phyloP scores from a whole-genome alignment of 495 filamentous ascomycete genomes.

The Lichina pygmaea region DNA sequence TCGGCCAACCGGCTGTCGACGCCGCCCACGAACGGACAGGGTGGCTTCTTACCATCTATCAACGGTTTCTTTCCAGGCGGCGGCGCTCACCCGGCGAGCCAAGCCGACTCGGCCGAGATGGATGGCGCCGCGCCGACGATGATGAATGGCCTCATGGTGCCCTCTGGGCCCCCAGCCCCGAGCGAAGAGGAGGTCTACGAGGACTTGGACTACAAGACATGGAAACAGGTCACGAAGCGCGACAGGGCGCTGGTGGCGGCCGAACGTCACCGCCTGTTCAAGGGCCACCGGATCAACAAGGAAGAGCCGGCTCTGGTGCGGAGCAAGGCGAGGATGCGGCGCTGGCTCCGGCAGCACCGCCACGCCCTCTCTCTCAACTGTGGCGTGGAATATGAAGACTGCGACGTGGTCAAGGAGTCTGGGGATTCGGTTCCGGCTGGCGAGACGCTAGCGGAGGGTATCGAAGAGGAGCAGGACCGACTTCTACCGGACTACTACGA shows the following conservation, averaged over 20 bases:
- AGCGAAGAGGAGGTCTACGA: conserved; percentile 31
- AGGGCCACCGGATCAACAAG: conserved; percentile 52
- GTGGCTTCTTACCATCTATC: conserved; percentile 35
- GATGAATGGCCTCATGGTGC: not conserved
- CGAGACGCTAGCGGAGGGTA: conserved; percentile 72
- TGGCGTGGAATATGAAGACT: conserved; percentile 16
- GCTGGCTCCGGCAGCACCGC: conserved; percentile 52
- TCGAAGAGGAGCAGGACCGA: conserved; percentile 58
- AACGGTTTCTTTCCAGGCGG: not conserved
- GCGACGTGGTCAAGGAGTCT: conserved; percentile 16
- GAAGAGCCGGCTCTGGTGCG: conserved; percentile 73
- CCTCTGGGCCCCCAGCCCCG: not conserved
- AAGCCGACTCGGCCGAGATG: not conserved
- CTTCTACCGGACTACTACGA: conserved; percentile 86
- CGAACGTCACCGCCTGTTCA: conserved; percentile 58
- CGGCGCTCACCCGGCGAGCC: not conserved
- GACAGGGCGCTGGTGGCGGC: conserved; percentile 70
- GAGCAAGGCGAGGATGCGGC: conserved; percentile 50
- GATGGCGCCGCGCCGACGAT: conserved; percentile 3
- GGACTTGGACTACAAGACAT: conserved; percentile 82
- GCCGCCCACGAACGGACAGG: conserved; percentile 36
- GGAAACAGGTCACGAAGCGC: conserved; percentile 97
- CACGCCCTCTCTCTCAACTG: conserved; percentile 20
- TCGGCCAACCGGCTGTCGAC: conserved; percentile 67
- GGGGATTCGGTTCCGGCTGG: conserved; percentile 19